These are phyloP conservation scores for Phellopilus nigrolimitatus DNA, from an alignment of 1,284 basidiomycete genomes.

Conservation along the genomic window DNA sequence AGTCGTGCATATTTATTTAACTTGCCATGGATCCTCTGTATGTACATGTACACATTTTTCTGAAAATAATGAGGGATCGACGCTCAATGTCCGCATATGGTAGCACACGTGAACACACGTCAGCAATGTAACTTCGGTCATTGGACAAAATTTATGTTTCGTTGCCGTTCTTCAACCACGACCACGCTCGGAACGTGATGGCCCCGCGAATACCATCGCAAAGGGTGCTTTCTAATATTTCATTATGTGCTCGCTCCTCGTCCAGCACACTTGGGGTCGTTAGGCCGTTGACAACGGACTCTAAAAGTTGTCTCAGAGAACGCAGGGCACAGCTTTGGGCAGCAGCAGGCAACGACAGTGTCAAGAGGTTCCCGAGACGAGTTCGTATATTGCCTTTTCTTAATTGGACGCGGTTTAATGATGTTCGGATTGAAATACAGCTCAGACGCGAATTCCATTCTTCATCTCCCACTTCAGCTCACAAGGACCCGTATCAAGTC, in stretches of 20 bases:
- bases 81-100: no score
- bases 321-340: constrained; percentile 5
- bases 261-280: neutral
- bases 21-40: no score
- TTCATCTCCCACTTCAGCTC: constrained; percentile 46
- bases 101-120: no score
- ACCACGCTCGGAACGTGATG: no score
- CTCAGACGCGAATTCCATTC: constrained; percentile 75
- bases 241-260: neutral
- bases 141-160: no score
- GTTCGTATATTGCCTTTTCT: constrained; percentile 7
- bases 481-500: constrained; percentile 91
- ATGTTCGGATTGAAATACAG: constrained; percentile 11
- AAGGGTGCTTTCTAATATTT: constrained; percentile 4
- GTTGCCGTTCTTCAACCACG: no score
- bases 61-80: no score
- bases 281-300: constrained; percentile 13
- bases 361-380: constrained; percentile 15
- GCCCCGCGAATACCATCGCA: constrained; percentile 1
- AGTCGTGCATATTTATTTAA: no score
- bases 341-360: constrained; percentile 5
- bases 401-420: neutral
- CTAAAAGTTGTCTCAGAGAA: constrained; percentile 10
- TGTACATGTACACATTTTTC: no score
- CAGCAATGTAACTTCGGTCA: no score